These are phyloP conservation scores for Amanita phalloides DNA, from an alignment of 768 basidiomycete genomes.

Conservation along the genomic window DNA sequence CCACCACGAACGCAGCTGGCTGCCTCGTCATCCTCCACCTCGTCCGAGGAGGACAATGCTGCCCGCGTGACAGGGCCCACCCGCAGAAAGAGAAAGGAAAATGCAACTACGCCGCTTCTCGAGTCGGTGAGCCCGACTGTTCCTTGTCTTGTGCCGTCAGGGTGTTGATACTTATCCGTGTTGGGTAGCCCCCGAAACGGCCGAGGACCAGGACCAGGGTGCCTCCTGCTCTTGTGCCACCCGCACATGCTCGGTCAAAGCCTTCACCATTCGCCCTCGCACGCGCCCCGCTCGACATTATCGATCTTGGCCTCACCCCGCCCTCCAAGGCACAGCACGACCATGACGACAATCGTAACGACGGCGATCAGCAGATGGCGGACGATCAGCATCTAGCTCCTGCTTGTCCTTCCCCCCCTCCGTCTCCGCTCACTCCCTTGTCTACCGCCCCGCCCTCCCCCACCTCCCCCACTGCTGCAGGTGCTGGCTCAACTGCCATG, in stretches of 20 bases:
- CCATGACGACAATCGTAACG: background rate
- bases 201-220: background rate
- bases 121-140: background rate
- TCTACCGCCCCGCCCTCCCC: conserved; percentile 4
- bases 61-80: background rate
- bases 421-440: background rate
- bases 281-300: background rate
- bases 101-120: background rate
- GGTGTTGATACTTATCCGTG: background rate
- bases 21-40: background rate
- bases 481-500: too few relatives aligned
- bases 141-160: background rate
- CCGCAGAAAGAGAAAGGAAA: conserved; percentile 5
- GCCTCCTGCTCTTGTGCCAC: background rate
- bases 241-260: background rate
- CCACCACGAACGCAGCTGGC: background rate
- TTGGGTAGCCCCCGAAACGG: conserved; percentile 1
- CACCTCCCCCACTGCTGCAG: background rate
- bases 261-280: background rate
- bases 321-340: background rate
- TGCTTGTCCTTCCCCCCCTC: background rate
- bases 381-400: background rate
- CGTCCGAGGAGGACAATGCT: conserved; percentile 2
- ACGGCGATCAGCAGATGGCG: background rate
- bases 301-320: conserved; percentile 3